A percentile compares a stretch with the other conserved stretches of the same genome.
Evolutionary conservation across 2,329 filamentous ascomycete genomes (phyloP).

Genomic region (Aureobasidium vineae): DNA sequence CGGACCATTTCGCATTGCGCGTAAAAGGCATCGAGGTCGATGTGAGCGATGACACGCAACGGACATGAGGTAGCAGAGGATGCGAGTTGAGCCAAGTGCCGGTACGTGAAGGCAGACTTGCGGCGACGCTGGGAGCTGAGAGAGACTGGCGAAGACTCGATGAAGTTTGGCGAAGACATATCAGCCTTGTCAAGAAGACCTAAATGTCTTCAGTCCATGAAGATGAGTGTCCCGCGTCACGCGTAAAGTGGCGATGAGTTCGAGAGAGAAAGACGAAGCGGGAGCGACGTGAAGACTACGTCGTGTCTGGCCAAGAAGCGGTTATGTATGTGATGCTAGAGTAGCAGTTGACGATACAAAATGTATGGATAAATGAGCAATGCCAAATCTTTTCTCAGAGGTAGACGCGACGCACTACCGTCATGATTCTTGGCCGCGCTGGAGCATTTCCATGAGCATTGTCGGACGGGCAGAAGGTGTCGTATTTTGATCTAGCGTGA

Average conservation of each 20-base stretch:
- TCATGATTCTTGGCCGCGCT: slow-evolving; percentile 5
- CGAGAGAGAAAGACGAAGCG: no score
- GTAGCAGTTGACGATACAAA: not conserved
- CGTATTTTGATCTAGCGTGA: not conserved
- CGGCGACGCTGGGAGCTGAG: slow-evolving; percentile 39
- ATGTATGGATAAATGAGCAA: not conserved
- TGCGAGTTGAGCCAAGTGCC: slow-evolving; percentile 73
- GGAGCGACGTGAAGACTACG: not conserved
- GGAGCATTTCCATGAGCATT: not conserved
- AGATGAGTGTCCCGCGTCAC: slow-evolving; percentile 7
- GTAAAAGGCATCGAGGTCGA: slow-evolving; percentile 98
- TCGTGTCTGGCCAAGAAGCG: not conserved
- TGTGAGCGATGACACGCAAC: slow-evolving; percentile 81
- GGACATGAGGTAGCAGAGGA: slow-evolving; percentile 70
- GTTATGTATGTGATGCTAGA: not conserved
- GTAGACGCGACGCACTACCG: slow-evolving; percentile 11
- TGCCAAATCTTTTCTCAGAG: not conserved
- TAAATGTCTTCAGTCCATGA: slow-evolving; percentile 1
- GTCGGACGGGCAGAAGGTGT: no score
- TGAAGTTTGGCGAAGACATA: slow-evolving; percentile 51
- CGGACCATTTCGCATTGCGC: slow-evolving; percentile 90
- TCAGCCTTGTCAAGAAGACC: not conserved
- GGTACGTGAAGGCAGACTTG: slow-evolving; percentile 78
- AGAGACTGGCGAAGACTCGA: slow-evolving; percentile 49
- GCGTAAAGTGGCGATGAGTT: slow-evolving; percentile 26